phyloP scores from a whole-genome alignment of 805 yeast species.

The Saturnispora dispora region DNA sequence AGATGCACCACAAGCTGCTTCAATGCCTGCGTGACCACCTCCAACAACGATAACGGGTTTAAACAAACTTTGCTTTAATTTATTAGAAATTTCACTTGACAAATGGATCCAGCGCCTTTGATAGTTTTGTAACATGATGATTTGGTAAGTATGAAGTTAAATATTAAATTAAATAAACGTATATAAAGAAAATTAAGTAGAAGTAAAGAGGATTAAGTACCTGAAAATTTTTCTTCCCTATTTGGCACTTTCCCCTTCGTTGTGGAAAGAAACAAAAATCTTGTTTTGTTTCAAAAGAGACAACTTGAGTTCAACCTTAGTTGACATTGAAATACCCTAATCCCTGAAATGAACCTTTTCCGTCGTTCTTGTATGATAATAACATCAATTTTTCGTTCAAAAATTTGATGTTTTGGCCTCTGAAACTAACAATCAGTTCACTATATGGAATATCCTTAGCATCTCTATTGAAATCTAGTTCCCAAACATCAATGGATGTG shows the following conservation, averaged over 20 bases:
- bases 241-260: background rate
- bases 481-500: conserved; percentile 4
- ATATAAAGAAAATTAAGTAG: background rate
- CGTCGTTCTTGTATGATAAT: background rate
- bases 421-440: conserved; percentile 3
- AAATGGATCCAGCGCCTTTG: conserved; percentile 9
- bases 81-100: conserved; percentile 9
- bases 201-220: background rate
- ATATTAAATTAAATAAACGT: background rate
- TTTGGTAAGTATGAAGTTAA: background rate
- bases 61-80: background rate
- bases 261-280: background rate
- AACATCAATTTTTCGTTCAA: background rate
- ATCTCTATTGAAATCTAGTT: conserved; percentile 7
- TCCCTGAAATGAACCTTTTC: background rate
- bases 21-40: conserved; percentile 99
- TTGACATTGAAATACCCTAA: background rate
- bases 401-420: background rate
- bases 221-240: background rate
- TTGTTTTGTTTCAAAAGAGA: background rate
- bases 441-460: conserved; percentile 2
- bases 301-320: background rate
- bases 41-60: conserved; percentile 81
- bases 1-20: conserved; percentile 92
- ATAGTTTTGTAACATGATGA: background rate